phyloP scores from a whole-genome alignment of 169 alveolate species.

The Cryptosporidium sp. region DNA sequence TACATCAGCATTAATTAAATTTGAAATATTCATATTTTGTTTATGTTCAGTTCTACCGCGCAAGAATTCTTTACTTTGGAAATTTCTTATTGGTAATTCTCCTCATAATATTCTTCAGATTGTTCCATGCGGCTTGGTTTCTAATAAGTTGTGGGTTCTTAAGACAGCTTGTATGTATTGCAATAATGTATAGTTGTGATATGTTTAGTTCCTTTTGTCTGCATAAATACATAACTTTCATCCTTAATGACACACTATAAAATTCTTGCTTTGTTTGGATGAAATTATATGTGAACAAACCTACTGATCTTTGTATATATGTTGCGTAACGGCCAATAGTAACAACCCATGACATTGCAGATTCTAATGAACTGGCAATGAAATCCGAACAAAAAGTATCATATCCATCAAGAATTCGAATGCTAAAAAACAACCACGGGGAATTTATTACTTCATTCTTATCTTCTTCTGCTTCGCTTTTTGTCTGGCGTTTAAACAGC shows the following conservation, averaged over 20 bases:
- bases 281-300: conserved; percentile 40
- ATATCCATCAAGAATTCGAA: conserved; percentile 37
- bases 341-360: conserved; percentile 72
- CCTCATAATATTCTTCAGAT: conserved; percentile 58
- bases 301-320: conserved; percentile 52
- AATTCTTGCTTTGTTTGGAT: conserved; percentile 57
- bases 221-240: conserved; percentile 62
- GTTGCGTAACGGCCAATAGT: conserved; percentile 64
- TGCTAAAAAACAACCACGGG: conserved; percentile 67
- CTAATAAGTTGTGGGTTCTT: conserved; percentile 71
- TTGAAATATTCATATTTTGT: conserved; percentile 38
- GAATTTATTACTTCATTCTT: conserved; percentile 1
- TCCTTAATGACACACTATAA: conserved; percentile 48
- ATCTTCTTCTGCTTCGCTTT: conserved; percentile 6
- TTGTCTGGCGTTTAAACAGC: conserved; percentile 10
- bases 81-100: conserved; percentile 39
- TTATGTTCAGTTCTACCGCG: conserved; percentile 19
- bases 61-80: background rate
- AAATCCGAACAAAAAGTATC: conserved; percentile 22
- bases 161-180: conserved; percentile 70
- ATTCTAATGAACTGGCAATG: conserved; percentile 53
- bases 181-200: conserved; percentile 47
- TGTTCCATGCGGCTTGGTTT: conserved; percentile 64
- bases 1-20: conserved; percentile 78
- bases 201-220: conserved; percentile 15